Evolutionary conservation across 768 basidiomycete species (phyloP).

Genomic region (Mycena polygramma): DNA sequence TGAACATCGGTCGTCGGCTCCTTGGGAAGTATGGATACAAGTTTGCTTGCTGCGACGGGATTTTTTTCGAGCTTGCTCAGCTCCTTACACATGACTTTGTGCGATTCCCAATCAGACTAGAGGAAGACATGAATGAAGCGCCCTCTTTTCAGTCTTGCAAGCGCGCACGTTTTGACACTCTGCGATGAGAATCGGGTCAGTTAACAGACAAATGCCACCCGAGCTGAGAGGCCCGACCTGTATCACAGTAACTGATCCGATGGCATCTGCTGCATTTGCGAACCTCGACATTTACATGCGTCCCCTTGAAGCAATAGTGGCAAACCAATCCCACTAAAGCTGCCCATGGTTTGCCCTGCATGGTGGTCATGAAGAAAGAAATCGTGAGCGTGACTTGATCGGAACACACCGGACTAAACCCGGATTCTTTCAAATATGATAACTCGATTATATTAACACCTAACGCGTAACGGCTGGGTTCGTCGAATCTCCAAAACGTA

Average conservation of each 20-base stretch:
- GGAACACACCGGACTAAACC: slow-evolving; percentile 17
- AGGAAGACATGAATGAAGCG: slow-evolving; percentile 22
- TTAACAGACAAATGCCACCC: slow-evolving; percentile 22
- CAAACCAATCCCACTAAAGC: slow-evolving; percentile 23
- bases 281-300: slow-evolving; percentile 21
- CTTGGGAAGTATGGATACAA: slow-evolving; percentile 25
- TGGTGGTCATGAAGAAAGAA: slow-evolving; percentile 24
- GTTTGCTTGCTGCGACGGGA: slow-evolving; percentile 10
- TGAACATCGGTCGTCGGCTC: slow-evolving; percentile 20
- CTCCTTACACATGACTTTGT: slow-evolving; percentile 25
- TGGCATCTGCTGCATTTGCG: slow-evolving; percentile 27
- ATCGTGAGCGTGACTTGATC: slow-evolving; percentile 27
- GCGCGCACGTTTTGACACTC: slow-evolving; percentile 26
- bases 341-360: slow-evolving; percentile 25
- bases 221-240: slow-evolving; percentile 23
- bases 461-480: too few species aligned
- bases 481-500: too few species aligned
- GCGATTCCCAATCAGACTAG: slow-evolving; percentile 22
- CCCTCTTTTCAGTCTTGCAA: slow-evolving; percentile 22
- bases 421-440: too few species aligned
- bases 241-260: slow-evolving; percentile 25
- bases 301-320: slow-evolving; percentile 27
- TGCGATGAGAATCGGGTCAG: slow-evolving; percentile 28
- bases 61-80: slow-evolving; percentile 27
- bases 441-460: too few species aligned